These are phyloP conservation scores for Nitzschia sp. DNA, from an alignment of 108 stramenopile species.

Conservation along the genomic window DNA sequence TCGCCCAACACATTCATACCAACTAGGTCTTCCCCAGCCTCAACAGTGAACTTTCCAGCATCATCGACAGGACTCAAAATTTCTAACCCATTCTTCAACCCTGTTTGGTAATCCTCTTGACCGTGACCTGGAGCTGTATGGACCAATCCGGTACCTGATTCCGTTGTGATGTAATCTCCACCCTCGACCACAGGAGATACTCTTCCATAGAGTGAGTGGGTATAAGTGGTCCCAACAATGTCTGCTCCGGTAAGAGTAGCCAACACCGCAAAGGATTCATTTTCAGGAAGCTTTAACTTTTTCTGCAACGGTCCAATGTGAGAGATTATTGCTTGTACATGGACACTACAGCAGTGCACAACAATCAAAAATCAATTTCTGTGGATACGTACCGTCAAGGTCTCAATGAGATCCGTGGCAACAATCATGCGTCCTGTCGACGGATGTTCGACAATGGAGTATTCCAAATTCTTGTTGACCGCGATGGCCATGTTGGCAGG, in stretches of 20 bases:
- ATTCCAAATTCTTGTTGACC: conserved; percentile 87
- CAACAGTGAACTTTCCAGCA: conserved; percentile 89
- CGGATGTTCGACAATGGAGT: conserved; percentile 80
- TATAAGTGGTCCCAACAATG: conserved; percentile 77
- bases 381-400: conserved; percentile 59
- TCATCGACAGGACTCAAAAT: conserved; percentile 92
- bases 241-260: conserved; percentile 59
- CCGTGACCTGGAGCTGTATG: conserved; percentile 99
- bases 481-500: conserved; percentile 94
- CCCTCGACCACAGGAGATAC: conserved; percentile 83
- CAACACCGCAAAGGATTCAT: conserved; percentile 60
- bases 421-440: conserved; percentile 76
- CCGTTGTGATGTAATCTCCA: conserved; percentile 97
- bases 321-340: no score
- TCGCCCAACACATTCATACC: conserved; percentile 87
- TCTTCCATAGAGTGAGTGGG: conserved; percentile 84
- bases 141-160: conserved; percentile 97
- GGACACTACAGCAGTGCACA: background rate
- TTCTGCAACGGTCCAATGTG: conserved; percentile 21
- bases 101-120: conserved; percentile 95
- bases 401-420: conserved; percentile 71
- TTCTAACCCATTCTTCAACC: conserved; percentile 80
- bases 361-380: background rate
- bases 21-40: conserved; percentile 86
- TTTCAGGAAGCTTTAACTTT: conserved; percentile 73